Base-by-base conservation (phyloP, 2,329 filamentous ascomycete genomes). In the Elsinoe necatrix region DNA sequence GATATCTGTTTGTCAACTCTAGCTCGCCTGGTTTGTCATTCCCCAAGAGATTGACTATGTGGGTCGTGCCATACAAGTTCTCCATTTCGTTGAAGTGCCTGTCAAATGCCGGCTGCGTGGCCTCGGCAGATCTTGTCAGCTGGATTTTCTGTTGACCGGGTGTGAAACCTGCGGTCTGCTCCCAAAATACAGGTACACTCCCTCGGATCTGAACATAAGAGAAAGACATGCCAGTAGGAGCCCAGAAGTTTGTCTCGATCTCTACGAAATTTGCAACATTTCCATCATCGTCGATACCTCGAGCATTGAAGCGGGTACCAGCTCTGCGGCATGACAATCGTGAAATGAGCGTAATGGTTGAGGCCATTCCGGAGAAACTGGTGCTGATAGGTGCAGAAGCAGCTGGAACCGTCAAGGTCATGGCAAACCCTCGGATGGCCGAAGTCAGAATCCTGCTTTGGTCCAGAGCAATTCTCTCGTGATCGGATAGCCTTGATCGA, bases 261-360 rank as follows among this genome's bases (percentile, higher is more conserved):
- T 98, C 93, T n/a, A 97, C 93, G 71, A 95, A 98, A 70, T 98
- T 98, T 59, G 93, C 91, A 25, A 97, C 93, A 65, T 97, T 89
- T 12, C 93, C 93, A 66, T 97, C 90, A 68, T 98, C 93, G 67
- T 98, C 93, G 61, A 98, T 95, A 37, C 93, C 93, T 63, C 93
- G 81, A n/a, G 92, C 86, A 69, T 97, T 97, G 77, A 97, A 98
- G 39, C 93, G 82, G 14, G 93, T 98, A 20, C 93, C 93, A 16
- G 93, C 93, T 72, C 92, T 83, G 63, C 84, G 81, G 67, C 91
- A 97, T 1, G 93, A 97, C 35, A 97, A 77, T 29, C 93, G 82
- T 1, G 93, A 97, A 60, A 97, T 93, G 20, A 97, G 77, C 0
- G 91, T 96, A 64, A 98, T 76, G 55, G 83, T 86, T 1, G 90